Evolutionary conservation across 192 early-diverging fungal genomes (phyloP).

Genomic region (Podila minutissima): DNA sequence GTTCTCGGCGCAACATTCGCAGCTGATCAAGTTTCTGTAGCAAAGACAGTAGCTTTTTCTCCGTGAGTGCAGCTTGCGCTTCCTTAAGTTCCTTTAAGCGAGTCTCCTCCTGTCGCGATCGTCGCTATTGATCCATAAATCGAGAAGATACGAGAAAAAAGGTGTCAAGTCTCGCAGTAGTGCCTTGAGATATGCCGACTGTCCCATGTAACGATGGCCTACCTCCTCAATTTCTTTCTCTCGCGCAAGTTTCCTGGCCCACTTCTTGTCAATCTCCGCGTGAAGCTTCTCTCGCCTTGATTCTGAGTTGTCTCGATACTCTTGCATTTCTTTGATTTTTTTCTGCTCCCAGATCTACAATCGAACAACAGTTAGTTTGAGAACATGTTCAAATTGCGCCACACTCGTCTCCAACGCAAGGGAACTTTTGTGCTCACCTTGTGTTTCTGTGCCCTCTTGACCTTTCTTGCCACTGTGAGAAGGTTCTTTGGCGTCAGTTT

Average conservation of each 20-base stretch:
- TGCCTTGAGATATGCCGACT: neutral
- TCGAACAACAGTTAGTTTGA: neutral
- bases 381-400: neutral
- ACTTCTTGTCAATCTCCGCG: neutral
- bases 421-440: neutral
- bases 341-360: neutral
- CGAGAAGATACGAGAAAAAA: neutral
- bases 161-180: neutral
- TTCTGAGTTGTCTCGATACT: neutral
- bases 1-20: neutral
- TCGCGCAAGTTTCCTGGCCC: neutral
- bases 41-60: neutral
- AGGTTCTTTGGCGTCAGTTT: constrained; percentile 1
- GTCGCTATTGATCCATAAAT: neutral
- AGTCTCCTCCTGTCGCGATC: neutral
- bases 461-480: neutral
- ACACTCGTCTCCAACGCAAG: neutral
- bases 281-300: neutral
- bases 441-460: neutral
- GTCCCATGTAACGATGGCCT: neutral
- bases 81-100: neutral
- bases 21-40: neutral
- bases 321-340: constrained; percentile 2
- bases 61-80: neutral
- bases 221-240: neutral